phyloP scores from a whole-genome alignment of 306 rosid genomes.

The Vigna nakashimae region DNA sequence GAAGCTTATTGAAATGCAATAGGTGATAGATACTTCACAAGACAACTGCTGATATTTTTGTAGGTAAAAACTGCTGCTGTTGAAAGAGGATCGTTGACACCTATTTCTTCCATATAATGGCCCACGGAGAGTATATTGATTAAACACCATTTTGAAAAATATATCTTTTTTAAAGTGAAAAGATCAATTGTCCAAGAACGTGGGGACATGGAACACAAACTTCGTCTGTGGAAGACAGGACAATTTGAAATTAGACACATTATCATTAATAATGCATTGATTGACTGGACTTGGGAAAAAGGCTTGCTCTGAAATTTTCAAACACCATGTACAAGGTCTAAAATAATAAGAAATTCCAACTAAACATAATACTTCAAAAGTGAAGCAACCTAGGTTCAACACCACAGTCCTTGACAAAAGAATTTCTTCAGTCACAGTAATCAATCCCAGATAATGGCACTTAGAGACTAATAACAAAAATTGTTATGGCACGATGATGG shows the following conservation, averaged over 20 bases:
- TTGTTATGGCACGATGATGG: not conserved
- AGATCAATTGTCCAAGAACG: constrained; percentile 1
- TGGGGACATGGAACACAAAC: constrained; percentile 5
- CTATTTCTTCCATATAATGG: constrained; percentile 5
- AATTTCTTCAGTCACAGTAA: not conserved
- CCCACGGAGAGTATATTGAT: not conserved
- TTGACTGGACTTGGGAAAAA: not conserved
- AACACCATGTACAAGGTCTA: not conserved
- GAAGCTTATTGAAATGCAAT: constrained; percentile 1
- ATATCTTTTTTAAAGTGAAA: not conserved
- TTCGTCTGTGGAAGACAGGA: constrained; percentile 1
- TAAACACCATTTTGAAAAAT: not conserved
- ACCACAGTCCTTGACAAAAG: not conserved
- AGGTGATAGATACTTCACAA: constrained; percentile 17
- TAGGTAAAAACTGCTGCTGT: not conserved
- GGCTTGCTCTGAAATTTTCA: constrained; percentile 9
- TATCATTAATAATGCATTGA: not conserved
- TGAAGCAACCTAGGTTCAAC: not conserved
- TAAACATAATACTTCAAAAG: not conserved
- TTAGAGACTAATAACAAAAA: not conserved
- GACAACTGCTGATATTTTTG: constrained; percentile 20
- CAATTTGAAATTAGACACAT: not conserved
- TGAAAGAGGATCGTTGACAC: constrained; percentile 7
- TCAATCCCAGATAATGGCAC: not conserved
- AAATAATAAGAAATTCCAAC: not conserved